Percentiles rank a stretch among this genome's conserved stretches.
Evolutionary conservation across 1,284 basidiomycete genomes (phyloP).

Genomic region (Leccinum ambiguum): DNA sequence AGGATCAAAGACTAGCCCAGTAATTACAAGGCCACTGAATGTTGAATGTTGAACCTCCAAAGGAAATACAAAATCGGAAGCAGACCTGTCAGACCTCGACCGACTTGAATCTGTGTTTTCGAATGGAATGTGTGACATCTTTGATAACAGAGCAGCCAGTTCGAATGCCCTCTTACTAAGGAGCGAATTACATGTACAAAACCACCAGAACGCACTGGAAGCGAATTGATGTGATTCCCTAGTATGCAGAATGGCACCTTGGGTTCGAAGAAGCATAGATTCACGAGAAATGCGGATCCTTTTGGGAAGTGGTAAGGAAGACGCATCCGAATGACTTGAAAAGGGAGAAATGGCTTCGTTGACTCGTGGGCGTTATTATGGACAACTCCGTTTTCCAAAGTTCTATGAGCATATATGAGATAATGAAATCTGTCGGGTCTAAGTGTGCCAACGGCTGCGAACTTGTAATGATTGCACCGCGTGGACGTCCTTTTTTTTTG

Average conservation of each 20-base stretch:
- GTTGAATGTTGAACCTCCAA: background rate
- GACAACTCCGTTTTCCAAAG: background rate
- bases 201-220: conserved; percentile 8
- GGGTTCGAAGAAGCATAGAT: conserved; percentile 9
- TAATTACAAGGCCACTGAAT: conserved; percentile 3
- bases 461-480: conserved; percentile 11
- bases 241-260: conserved; percentile 3
- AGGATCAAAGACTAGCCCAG: background rate
- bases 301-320: conserved; percentile 20
- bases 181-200: conserved; percentile 12
- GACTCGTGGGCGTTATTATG: conserved; percentile 12
- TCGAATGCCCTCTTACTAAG: background rate
- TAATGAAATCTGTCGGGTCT: conserved; percentile 25
- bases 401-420: conserved; percentile 1
- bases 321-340: conserved; percentile 4
- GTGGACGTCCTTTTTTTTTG: background rate
- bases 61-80: conserved; percentile 3
- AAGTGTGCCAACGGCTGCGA: conserved; percentile 22
- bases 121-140: conserved; percentile 13
- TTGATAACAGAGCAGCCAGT: conserved; percentile 18
- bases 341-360: conserved; percentile 12
- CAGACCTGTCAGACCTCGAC: conserved; percentile 7
- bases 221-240: conserved; percentile 11
- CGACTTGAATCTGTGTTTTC: conserved; percentile 7
- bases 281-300: conserved; percentile 21